Percentiles rank a stretch among this genome's conserved stretches.
phyloP scores from a whole-genome alignment of 305 asterid genomes.

The Fraxinus nigra region DNA sequence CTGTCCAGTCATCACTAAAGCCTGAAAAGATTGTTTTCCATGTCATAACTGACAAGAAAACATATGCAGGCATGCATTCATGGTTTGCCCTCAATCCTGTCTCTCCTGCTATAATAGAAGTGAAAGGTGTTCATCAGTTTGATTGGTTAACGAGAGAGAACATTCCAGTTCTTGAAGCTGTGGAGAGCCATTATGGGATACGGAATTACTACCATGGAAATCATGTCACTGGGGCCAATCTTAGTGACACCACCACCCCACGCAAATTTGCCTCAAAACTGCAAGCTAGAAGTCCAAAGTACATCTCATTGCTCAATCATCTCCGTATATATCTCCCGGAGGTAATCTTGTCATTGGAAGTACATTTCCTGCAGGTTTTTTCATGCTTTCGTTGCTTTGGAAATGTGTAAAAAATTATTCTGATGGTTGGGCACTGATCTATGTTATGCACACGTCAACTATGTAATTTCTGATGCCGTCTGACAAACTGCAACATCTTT shows the following conservation, averaged over 20 bases:
- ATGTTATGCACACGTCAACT: not conserved
- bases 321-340: conserved; percentile 97
- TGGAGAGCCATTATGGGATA: conserved; percentile 82
- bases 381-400: conserved; percentile 10
- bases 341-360: conserved; percentile 43
- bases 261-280: conserved; percentile 88
- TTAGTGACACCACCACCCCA: conserved; percentile 76
- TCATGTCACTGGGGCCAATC: conserved; percentile 88
- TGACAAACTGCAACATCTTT: conserved; percentile 5
- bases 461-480: not conserved
- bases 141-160: conserved; percentile 98
- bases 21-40: conserved; percentile 91
- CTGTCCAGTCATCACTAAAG: conserved; percentile 67
- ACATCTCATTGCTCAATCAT: conserved; percentile 95
- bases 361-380: conserved; percentile 9
- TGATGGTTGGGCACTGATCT: conserved; percentile 3
- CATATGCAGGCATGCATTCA: conserved; percentile 98
- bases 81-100: conserved; percentile 91
- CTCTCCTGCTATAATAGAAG: conserved; percentile 91
- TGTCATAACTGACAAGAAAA: conserved; percentile 96
- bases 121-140: conserved; percentile 95
- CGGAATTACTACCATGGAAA: conserved; percentile 96
- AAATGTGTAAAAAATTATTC: conserved; percentile 1
- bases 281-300: conserved; percentile 97
- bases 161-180: conserved; percentile 96